Base-by-base conservation (phyloP, 805 yeast species). In the Metschnikowia lachancei region DNA sequence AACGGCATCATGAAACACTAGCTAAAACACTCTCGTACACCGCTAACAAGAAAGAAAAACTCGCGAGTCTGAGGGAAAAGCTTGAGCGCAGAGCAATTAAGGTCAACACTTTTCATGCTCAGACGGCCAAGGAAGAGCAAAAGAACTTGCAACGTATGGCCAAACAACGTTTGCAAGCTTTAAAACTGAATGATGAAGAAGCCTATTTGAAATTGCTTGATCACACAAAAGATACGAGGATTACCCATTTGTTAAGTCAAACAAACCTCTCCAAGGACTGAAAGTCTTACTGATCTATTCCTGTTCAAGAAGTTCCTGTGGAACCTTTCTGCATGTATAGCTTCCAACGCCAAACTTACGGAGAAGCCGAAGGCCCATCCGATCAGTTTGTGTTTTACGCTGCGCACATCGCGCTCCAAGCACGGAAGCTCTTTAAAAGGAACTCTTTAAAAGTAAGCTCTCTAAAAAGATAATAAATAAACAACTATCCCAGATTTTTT, bases 161-260 rank as follows among this genome's bases (percentile, higher is more conserved):
- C 24, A 92, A 90, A 65, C 97, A 92, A 65, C 95, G 99, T 81
- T 80, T 94, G 62, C 96, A 87, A 72, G 98, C 98, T 14, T 78
- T 94, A 76, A 86, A 88, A 57, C 89, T 95, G 44, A 94, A 92
- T 66, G 98, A 92, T 69, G 99, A 94, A 68, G 99, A 92, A 65
- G 97, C 98, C 0, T 92, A 92, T 70, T 78, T 94, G 70, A 92
- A 90, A 65, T 78, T 92, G 57, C 79, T 92, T 55, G 97, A 92
- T 63, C 97, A 94, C 66, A 92, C 98, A 13, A 92, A 92, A 67
- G 99, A 92, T 69, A 91, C 97, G 0, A 87, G 99, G 76, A 92
- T 92, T 64, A 94, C 98, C 0, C 97, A 92, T 64, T 73, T 92
- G 59, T 81, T 92, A 63, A 85, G 78, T 53, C 98, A 92, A 69